phyloP scores from a whole-genome alignment of 306 rosid genomes.

The Glycine latifolia region DNA sequence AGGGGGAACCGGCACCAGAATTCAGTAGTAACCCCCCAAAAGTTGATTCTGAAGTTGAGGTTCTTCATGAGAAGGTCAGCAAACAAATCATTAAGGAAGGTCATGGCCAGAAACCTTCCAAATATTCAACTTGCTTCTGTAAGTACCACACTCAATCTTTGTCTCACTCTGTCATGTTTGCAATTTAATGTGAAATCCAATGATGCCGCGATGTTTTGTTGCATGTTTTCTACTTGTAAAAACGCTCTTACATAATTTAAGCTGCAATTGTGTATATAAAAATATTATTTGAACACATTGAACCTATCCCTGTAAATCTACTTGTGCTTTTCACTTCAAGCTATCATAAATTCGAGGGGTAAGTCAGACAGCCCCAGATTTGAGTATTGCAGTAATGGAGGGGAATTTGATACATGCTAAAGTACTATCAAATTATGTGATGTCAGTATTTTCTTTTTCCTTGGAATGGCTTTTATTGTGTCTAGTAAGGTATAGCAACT shows the following conservation, averaged over 20 bases:
- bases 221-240: background rate
- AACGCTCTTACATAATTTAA: background rate
- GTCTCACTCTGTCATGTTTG: constrained; percentile 3
- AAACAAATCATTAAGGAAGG: constrained; percentile 91
- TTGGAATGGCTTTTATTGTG: background rate
- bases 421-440: background rate
- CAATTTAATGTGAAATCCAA: constrained; percentile 22
- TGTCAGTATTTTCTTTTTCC: background rate
- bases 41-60: constrained; percentile 76
- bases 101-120: constrained; percentile 82
- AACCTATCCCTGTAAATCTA: background rate
- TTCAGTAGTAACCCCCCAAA: constrained; percentile 67
- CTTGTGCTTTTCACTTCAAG: constrained; percentile 13
- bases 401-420: no score
- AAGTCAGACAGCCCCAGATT: background rate
- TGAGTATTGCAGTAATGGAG: background rate
- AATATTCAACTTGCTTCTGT: constrained; percentile 94
- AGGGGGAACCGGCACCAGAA: constrained; percentile 66
- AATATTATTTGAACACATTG: background rate
- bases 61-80: constrained; percentile 82
- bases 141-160: constrained; percentile 47
- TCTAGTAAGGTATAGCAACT: background rate
- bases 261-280: background rate
- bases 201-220: background rate
- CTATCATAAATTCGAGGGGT: constrained; percentile 1